phyloP scores from a whole-genome alignment of 768 basidiomycete species.

The Auricularia sp. region DNA sequence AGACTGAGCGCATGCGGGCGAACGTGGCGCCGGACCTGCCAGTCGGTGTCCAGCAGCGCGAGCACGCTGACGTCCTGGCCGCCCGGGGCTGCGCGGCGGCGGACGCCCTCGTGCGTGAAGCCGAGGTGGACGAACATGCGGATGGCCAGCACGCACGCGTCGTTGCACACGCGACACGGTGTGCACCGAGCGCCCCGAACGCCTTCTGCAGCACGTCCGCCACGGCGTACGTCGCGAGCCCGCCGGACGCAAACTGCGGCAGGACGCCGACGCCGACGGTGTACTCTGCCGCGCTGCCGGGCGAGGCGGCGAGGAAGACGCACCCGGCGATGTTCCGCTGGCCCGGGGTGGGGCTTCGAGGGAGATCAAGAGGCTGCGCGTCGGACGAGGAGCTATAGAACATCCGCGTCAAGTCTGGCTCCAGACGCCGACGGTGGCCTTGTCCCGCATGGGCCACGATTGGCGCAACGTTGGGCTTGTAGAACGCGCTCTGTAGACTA shows the following conservation, averaged over 20 bases:
- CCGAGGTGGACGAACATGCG: conserved; percentile 18
- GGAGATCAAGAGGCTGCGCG: too few species aligned
- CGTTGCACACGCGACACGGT: too few species aligned
- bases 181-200: too few species aligned
- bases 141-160: conserved; percentile 33
- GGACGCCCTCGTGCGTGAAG: conserved; percentile 55
- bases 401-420: too few species aligned
- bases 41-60: conserved; percentile 54
- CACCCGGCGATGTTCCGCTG: too few species aligned
- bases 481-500: too few species aligned
- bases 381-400: too few species aligned
- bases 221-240: conserved; percentile 40
- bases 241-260: conserved; percentile 14
- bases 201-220: conserved; percentile 35
- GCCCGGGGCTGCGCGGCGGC: conserved; percentile 21
- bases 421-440: too few species aligned
- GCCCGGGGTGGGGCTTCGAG: conserved; percentile 2
- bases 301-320: too few species aligned
- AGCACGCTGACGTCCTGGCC: conserved; percentile 56
- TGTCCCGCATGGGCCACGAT: too few species aligned
- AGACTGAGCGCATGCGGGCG: conserved; percentile 25
- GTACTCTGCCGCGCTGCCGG: background rate
- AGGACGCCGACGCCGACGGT: background rate
- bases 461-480: too few species aligned
- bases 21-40: conserved; percentile 28